Percentiles rank a stretch among this genome's conserved stretches.
These are phyloP conservation scores for Lachancea waltii DNA, from an alignment of 805 yeast species.

Conservation along the genomic window DNA sequence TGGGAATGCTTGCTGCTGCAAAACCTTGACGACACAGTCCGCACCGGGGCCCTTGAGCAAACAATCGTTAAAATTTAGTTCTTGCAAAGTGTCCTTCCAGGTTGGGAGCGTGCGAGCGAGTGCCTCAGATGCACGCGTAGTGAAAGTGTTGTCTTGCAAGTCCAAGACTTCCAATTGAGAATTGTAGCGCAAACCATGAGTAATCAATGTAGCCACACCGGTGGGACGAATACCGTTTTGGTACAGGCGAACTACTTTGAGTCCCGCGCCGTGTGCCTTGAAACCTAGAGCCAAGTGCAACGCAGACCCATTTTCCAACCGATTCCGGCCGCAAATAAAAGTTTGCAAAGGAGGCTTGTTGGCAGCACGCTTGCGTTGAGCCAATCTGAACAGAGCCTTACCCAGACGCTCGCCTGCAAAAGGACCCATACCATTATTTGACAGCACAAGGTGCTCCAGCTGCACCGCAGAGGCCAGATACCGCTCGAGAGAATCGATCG, in stretches of 20 bases:
- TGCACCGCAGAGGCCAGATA: slow-evolving; percentile 71
- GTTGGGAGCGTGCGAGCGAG: slow-evolving; percentile 52
- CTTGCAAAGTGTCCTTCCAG: slow-evolving; percentile 62
- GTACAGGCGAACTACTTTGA: slow-evolving; percentile 71
- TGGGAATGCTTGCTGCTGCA: slow-evolving; percentile 36
- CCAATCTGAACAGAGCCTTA: slow-evolving; percentile 66
- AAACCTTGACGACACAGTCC: slow-evolving; percentile 43
- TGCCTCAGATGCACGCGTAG: slow-evolving; percentile 56
- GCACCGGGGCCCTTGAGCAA: slow-evolving; percentile 78
- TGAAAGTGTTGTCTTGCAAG: slow-evolving; percentile 93
- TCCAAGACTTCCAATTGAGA: slow-evolving; percentile 62
- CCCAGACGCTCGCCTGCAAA: slow-evolving; percentile 95
- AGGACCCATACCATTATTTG: slow-evolving; percentile 98
- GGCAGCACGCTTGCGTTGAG: slow-evolving; percentile 51
- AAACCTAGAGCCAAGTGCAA: slow-evolving; percentile 79
- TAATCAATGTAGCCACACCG: slow-evolving; percentile 72
- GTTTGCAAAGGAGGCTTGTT: slow-evolving; percentile 56
- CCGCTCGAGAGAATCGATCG: slow-evolving; percentile 81
- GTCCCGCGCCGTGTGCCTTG: slow-evolving; percentile 60
- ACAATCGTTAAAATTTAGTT: slow-evolving; percentile 85
- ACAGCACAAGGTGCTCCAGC: slow-evolving; percentile 76
- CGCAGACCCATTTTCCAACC: slow-evolving; percentile 92
- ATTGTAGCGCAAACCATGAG: slow-evolving; percentile 62
- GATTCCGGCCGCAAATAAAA: slow-evolving; percentile 93
- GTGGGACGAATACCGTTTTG: slow-evolving; percentile 97